Evolutionary conservation across 2,329 filamentous ascomycete species (phyloP).

Genomic region (Beauveria medogensis): DNA sequence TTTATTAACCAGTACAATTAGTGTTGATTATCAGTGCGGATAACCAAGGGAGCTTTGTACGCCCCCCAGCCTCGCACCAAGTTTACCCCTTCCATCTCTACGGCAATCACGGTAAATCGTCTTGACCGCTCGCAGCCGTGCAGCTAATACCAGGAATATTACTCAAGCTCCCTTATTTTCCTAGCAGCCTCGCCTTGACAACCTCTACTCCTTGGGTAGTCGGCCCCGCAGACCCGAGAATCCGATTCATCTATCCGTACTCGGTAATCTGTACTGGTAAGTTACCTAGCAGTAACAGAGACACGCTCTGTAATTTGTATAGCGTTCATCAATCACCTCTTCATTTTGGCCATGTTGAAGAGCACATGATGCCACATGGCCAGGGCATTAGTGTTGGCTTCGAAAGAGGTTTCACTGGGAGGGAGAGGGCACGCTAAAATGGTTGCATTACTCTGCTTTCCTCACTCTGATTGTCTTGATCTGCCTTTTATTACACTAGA

Average conservation of each 20-base stretch:
- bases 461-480: neutral
- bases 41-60: neutral
- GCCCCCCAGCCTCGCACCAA: neutral
- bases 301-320: neutral
- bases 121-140: neutral
- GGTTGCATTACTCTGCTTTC: neutral
- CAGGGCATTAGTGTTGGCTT: neutral
- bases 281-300: neutral
- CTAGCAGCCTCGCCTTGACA: neutral
- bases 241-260: neutral
- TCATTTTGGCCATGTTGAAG: too few relatives aligned
- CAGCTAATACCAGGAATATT: neutral
- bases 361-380: neutral
- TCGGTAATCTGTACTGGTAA: too few relatives aligned
- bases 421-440: neutral
- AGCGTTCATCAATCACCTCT: too few relatives aligned
- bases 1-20: neutral
- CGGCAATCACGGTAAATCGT: neutral
- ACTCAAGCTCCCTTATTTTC: neutral
- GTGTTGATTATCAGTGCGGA: too few relatives aligned
- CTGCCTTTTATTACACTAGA: neutral
- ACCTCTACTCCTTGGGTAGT: neutral
- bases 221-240: neutral
- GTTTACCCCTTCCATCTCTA: neutral
- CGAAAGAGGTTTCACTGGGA: neutral